Conservation (phyloP, 371 early-diverging fungal genomes). For the Umbelopsis sp. region DNA sequence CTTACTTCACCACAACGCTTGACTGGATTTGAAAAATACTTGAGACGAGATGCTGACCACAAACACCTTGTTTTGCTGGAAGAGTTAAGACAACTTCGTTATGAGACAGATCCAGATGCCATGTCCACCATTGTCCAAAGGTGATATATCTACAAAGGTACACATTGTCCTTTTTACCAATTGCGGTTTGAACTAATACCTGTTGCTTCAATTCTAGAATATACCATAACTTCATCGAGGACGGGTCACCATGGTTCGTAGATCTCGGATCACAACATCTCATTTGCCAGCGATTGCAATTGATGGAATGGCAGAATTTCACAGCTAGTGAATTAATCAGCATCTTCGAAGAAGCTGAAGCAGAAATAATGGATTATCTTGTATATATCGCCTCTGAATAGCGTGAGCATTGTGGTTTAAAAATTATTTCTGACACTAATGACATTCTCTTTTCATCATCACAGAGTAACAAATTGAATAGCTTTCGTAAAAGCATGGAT, state of each 20-base stretch:
- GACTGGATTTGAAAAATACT: slow-evolving; percentile 32
- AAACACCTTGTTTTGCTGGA: slow-evolving; percentile 51
- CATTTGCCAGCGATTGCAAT: slow-evolving; percentile 28
- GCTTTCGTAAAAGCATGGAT: slow-evolving; percentile 24
- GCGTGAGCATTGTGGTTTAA: too few species aligned
- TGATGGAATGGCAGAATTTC: slow-evolving; percentile 37
- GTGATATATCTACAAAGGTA: slow-evolving; percentile 21
- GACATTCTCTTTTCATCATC: not conserved
- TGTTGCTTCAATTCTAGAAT: slow-evolving; percentile 30
- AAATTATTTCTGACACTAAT: too few species aligned
- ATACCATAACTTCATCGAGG: slow-evolving; percentile 40
- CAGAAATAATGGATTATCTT: slow-evolving; percentile 35
- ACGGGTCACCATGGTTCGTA: slow-evolving; percentile 34
- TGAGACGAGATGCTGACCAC: slow-evolving; percentile 32
- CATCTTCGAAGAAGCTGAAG: slow-evolving; percentile 38
- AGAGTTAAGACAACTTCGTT: slow-evolving; percentile 41
- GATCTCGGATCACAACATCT: slow-evolving; percentile 32
- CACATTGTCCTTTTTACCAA: too few species aligned
- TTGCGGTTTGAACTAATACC: too few species aligned
- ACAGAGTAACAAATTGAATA: slow-evolving; percentile 31
- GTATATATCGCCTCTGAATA: slow-evolving; percentile 23
- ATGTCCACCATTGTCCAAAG: slow-evolving; percentile 33
- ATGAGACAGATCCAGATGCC: slow-evolving; percentile 27
- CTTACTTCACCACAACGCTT: slow-evolving; percentile 31
- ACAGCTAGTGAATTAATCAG: slow-evolving; percentile 27